A percentile compares a stretch with the other conserved stretches of the same genome.
Conservation (phyloP, 495 filamentous ascomycete genomes). For the Xylaria bambusicola region DNA sequence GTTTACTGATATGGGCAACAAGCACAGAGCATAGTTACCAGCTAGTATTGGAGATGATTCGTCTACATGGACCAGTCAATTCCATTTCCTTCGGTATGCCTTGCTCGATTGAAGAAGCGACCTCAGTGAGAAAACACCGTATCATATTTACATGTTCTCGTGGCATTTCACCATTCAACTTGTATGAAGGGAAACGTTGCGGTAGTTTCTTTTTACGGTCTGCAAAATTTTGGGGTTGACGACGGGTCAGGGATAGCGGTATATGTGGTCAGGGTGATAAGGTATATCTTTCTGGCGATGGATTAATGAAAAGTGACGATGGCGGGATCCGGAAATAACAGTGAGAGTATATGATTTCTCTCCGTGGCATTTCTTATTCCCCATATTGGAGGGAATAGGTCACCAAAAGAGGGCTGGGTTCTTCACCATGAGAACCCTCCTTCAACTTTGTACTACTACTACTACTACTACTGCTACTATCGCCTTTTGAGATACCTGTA, state of each 20-base stretch:
- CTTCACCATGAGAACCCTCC: background rate
- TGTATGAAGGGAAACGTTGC: no score
- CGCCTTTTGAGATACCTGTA: background rate
- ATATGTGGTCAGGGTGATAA: background rate
- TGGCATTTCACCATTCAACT: background rate
- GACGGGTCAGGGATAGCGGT: background rate
- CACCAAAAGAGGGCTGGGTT: background rate
- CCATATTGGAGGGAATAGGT: background rate
- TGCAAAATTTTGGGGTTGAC: background rate
- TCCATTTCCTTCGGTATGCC: no score
- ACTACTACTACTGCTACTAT: no score
- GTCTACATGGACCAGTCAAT: no score
- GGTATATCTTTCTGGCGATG: background rate
- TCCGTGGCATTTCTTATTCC: background rate
- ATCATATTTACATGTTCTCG: background rate
- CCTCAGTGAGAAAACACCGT: background rate
- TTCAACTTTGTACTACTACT: background rate
- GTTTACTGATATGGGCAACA: no score
- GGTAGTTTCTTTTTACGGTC: no score
- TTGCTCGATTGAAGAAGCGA: no score
- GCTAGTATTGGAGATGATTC: no score
- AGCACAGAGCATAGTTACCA: background rate
- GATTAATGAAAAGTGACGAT: constrained; percentile 17
- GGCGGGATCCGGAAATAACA: background rate
- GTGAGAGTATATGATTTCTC: background rate